Percentiles rank a stretch among this genome's conserved stretches.
Conservation (phyloP, 106 monocot genomes). For the Agapanthus africanus region DNA sequence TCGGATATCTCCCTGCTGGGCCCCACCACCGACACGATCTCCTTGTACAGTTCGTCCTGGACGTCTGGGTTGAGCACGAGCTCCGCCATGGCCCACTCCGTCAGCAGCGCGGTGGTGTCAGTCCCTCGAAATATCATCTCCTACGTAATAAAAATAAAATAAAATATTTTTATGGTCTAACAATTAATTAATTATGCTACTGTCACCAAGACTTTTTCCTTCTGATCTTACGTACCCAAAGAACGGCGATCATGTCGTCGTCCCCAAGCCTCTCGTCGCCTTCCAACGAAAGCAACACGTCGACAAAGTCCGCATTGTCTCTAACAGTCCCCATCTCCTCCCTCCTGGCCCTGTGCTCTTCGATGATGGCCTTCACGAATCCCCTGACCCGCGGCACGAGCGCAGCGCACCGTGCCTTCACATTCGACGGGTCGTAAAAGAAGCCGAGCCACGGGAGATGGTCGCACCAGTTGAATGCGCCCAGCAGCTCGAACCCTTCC, state of each 20-base stretch:
- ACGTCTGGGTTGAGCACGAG: too few relatives aligned
- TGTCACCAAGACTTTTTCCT: too few relatives aligned
- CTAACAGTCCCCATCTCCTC: too few relatives aligned
- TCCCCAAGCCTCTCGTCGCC: constrained; percentile 38
- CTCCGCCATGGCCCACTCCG: too few relatives aligned
- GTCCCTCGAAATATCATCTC: constrained; percentile 69
- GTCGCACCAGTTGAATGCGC: too few relatives aligned
- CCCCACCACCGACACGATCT: constrained; percentile 29
- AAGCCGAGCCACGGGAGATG: too few relatives aligned
- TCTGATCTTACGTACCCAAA: too few relatives aligned
- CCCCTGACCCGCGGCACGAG: constrained; percentile 62
- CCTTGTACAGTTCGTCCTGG: constrained; percentile 20
- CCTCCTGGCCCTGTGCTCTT: constrained; percentile 63
- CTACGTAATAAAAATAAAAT: constrained; percentile 16
- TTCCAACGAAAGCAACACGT: constrained; percentile 45
- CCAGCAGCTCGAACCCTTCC: too few relatives aligned
- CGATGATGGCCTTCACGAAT: constrained; percentile 46
- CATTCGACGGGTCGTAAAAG: constrained; percentile 43
- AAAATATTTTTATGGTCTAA: background rate
- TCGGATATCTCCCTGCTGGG: too few relatives aligned
- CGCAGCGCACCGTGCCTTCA: constrained; percentile 42
- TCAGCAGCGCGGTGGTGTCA: constrained; percentile 50
- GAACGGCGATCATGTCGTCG: too few relatives aligned
- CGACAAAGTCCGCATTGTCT: too few relatives aligned
- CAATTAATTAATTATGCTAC: background rate